Base-by-base conservation (phyloP, 768 basidiomycete genomes). In the Hypsizygus marmoreus region DNA sequence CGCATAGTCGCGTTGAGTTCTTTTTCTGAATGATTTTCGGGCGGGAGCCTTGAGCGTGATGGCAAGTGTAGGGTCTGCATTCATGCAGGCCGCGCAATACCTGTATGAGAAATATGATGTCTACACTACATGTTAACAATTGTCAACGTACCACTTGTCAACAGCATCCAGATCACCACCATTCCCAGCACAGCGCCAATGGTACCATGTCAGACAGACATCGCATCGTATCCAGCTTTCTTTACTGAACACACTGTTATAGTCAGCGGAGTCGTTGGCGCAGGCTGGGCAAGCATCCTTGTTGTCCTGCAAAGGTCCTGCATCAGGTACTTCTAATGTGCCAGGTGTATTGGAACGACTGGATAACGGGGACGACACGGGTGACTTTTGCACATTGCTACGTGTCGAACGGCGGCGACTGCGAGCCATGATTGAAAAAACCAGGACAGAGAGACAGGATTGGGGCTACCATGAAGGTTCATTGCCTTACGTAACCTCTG, bases 171-270 rank as follows among this genome's bases (percentile, higher is more conserved):
- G 72, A 50, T 84, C 82, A 29, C 74, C 75, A 11, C 79, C 79
- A 33, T 82, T 77, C 19, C 86, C 85, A 11, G 79, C 86, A 65
- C 89, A 91, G 47, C 78, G 71, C 87, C 88, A 92, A 59, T 91
- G 88, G 61, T 82, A 91, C 89, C 88, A 91, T 23, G 71, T 77
- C 65, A 84, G 85, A 72, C 88, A 91, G 16, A 77, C 76, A 57
- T 91, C 90, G 61, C 91, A 94, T 51, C 82, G 70, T 45, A 93
- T 82, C 91, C 91, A 94, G 56, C 71, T 81, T 52, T 89, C 87
- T 61, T 85, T 84, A 40, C 34, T 77, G 40, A 67, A 72, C 3
- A 69, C 57, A 40, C 58, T 60, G 19, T 61, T 61, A 23, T 66
- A 56, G 13, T 64, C 43, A 41, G 61, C 59, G 8, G 63, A 51